phyloP scores from a whole-genome alignment of 2,329 filamentous ascomycete species.

The Fusarium algeriense region DNA sequence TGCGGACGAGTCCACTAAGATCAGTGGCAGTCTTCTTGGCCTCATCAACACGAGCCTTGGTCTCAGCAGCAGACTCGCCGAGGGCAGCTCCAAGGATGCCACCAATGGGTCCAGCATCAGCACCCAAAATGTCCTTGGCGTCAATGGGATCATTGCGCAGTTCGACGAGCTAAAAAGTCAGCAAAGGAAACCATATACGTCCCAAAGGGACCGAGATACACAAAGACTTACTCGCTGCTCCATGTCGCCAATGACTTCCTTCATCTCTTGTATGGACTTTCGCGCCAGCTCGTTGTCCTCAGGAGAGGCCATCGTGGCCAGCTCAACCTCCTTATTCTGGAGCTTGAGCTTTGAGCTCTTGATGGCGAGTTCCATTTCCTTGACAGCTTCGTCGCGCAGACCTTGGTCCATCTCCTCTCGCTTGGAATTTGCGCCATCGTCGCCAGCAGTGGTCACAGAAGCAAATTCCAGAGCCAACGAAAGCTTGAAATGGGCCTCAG shows the following conservation, averaged over 20 bases:
- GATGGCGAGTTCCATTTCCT: slow-evolving; percentile 80
- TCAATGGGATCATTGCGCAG: slow-evolving; percentile 70
- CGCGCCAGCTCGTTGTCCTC: slow-evolving; percentile 75
- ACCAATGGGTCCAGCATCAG: slow-evolving; percentile 59
- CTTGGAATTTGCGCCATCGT: slow-evolving; percentile 60
- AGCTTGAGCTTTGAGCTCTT: slow-evolving; percentile 78
- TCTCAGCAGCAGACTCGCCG: slow-evolving; percentile 71
- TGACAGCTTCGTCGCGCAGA: slow-evolving; percentile 77
- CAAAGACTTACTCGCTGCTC: slow-evolving; percentile 72
- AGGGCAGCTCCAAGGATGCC: slow-evolving; percentile 74
- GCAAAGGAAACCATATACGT: background rate
- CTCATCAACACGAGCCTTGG: slow-evolving; percentile 75
- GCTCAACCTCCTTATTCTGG: slow-evolving; percentile 74
- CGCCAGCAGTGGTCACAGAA: slow-evolving; percentile 75
- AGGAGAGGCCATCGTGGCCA: slow-evolving; percentile 71
- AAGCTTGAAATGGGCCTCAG: slow-evolving; percentile 96
- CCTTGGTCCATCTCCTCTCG: slow-evolving; percentile 72
- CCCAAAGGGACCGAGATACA: background rate
- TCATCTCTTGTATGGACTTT: slow-evolving; percentile 76
- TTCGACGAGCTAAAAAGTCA: slow-evolving; percentile 70
- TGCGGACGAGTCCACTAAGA: slow-evolving; percentile 79
- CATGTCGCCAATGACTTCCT: slow-evolving; percentile 83
- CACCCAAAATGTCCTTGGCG: slow-evolving; percentile 54
- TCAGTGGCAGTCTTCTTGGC: slow-evolving; percentile 81
- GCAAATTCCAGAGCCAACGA: slow-evolving; percentile 95